A percentile compares a stretch with the other conserved stretches of the same genome.
Evolutionary conservation across 768 basidiomycete species (phyloP).

Genomic region (Phylloporus rhodoxanthus): DNA sequence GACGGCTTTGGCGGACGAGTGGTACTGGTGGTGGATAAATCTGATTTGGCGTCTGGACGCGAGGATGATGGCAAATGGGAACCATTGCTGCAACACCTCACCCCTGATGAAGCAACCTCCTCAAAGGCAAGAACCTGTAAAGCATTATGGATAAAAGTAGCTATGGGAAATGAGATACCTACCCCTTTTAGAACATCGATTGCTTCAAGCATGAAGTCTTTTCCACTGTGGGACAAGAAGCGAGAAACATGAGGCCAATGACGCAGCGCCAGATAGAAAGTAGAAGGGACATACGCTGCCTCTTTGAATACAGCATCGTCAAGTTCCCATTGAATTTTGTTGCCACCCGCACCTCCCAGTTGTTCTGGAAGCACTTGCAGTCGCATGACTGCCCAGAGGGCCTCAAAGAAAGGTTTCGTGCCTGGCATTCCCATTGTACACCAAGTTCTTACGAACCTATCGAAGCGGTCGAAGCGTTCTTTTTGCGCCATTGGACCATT

Average conservation of each 20-base stretch:
- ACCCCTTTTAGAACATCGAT: slow-evolving; percentile 88
- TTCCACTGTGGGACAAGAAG: slow-evolving; percentile 52
- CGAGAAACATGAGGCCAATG: slow-evolving; percentile 12
- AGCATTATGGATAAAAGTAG: slow-evolving; percentile 2
- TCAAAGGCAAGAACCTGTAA: slow-evolving; percentile 65
- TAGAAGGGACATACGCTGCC: slow-evolving; percentile 64
- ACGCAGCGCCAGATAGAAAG: slow-evolving; percentile 5
- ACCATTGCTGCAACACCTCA: slow-evolving; percentile 25
- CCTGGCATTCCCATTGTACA: slow-evolving; percentile 85
- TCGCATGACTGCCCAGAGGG: slow-evolving; percentile 71
- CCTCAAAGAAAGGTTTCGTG: slow-evolving; percentile 71
- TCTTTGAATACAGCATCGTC: slow-evolving; percentile 95
- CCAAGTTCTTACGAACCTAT: slow-evolving; percentile 74
- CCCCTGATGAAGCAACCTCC: slow-evolving; percentile 43
- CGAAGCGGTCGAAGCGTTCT: slow-evolving; percentile 71
- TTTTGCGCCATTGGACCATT: slow-evolving; percentile 58
- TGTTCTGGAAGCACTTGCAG: slow-evolving; percentile 75
- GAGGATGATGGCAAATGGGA: slow-evolving; percentile 36
- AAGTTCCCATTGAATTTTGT: slow-evolving; percentile 80
- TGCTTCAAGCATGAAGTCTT: slow-evolving; percentile 91
- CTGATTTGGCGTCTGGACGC: slow-evolving; percentile 54
- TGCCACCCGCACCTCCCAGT: slow-evolving; percentile 72
- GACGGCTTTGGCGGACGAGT: slow-evolving; percentile 32
- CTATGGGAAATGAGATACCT: slow-evolving; percentile 27
- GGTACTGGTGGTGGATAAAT: slow-evolving; percentile 35